Base-by-base conservation (phyloP, 805 yeast genomes). In the Saccharomycopsis oosterbeekiorum region DNA sequence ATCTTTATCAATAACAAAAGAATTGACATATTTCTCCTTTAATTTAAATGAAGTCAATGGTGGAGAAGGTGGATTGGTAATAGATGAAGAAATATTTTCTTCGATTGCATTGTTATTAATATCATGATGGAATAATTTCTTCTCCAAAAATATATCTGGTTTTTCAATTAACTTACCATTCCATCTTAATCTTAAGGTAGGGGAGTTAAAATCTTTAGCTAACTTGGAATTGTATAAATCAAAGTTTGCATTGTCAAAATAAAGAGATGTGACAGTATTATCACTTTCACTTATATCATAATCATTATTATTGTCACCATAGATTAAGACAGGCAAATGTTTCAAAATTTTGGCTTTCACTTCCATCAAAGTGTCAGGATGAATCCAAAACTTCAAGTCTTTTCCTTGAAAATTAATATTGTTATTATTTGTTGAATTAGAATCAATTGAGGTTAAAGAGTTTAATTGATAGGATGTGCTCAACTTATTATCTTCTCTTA, bases 321-420 rank as follows among this genome's bases (percentile, higher is more conserved):
- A 94, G 56, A 93, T 88, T 65, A 93, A 79, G 5, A 92, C 96
- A 1, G 99, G 99, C 66, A 93, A 81, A 69, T 90, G 96, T 72
- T 98, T 86, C 70, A 93, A 81, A 66, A 93, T 89, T 63, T 91
- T 84, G n/a, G 98, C 90, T 76, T 93, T 93, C 60, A 92, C 97
- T 75, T 93, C 98, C 97, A 93, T 92, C 71, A 94, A 72, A 71
- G 90, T 88, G 68, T 94, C 99, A n/a, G 93, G 92, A 72, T 93
- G 98, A 54, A 94, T 81, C 99, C 99, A 93, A 73, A 93, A 93
- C 75, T 89, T 90, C 74, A 86, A 84, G 15, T 89, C 85, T 65
- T 77, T 85, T 77, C 68, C 84, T 70, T 57, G 73, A 74, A 41
- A 69, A 65, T 42, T 56, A 61, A 70, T 67, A 59, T 73, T 73